Evolutionary conservation across 345 rosid genomes (phyloP).

Genomic region (Sisymbrium irio): DNA sequence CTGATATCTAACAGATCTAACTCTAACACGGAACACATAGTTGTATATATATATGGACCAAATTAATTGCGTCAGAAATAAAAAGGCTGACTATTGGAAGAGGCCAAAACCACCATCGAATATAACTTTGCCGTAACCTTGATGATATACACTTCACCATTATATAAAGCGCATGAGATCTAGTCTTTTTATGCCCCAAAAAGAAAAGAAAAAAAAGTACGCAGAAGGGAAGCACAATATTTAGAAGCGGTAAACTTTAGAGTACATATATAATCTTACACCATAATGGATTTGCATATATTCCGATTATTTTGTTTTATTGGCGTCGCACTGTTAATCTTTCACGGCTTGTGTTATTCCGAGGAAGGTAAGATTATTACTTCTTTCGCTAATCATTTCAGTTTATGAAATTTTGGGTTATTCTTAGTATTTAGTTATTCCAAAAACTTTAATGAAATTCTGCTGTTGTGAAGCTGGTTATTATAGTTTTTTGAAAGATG

Average conservation of each 20-base stretch:
- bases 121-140: conserved; percentile 12
- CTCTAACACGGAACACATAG: not conserved
- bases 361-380: conserved; percentile 2
- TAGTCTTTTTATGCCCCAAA: not conserved
- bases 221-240: too few relatives aligned
- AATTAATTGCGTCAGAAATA: not conserved
- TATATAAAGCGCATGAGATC: not conserved
- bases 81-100: not conserved
- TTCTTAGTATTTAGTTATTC: not conserved
- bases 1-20: too few relatives aligned
- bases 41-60: not conserved
- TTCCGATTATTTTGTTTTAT: not conserved
- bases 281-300: not conserved
- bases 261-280: not conserved
- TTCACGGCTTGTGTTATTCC: conserved; percentile 23
- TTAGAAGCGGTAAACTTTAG: not conserved
- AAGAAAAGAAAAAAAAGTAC: not conserved
- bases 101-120: not conserved
- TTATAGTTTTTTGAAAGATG: not conserved
- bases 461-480: not conserved
- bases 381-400: not conserved
- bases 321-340: conserved; percentile 1
- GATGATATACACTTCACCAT: not conserved
- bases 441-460: conserved; percentile 17
- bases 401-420: not conserved